phyloP scores from a whole-genome alignment of 345 rosid genomes.

The Turritis glabra region DNA sequence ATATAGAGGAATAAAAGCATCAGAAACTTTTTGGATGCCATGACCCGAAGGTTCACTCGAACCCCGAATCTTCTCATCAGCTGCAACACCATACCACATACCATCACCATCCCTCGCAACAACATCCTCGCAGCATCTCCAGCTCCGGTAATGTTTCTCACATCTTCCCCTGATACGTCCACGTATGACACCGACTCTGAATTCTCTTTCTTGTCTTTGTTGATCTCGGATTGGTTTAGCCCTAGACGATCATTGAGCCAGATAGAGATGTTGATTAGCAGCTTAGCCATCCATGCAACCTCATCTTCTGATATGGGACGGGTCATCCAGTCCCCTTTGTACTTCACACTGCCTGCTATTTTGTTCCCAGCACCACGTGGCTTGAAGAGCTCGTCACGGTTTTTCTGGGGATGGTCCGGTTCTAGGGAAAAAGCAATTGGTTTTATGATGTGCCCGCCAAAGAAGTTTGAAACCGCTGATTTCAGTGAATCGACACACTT shows the following conservation, averaged over 20 bases:
- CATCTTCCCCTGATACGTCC: conserved; percentile 45
- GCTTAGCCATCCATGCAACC: conserved; percentile 76
- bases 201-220: conserved; percentile 22
- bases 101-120: conserved; percentile 45
- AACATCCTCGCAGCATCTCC: conserved; percentile 48
- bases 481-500: conserved; percentile 62
- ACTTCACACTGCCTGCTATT: conserved; percentile 45
- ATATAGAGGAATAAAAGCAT: conserved; percentile 46
- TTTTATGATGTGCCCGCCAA: conserved; percentile 54
- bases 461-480: conserved; percentile 52
- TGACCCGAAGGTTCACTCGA: conserved; percentile 67
- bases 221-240: conserved; percentile 46
- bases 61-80: conserved; percentile 67
- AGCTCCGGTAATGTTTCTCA: conserved; percentile 43
- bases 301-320: conserved; percentile 83
- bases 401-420: conserved; percentile 43
- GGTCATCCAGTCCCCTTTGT: conserved; percentile 89
- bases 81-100: conserved; percentile 38
- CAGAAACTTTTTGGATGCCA: conserved; percentile 82
- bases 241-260: conserved; percentile 71
- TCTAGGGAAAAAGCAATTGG: conserved; percentile 53
- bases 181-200: conserved; percentile 51
- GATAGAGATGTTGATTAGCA: conserved; percentile 60
- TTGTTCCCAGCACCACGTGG: conserved; percentile 65
- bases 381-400: conserved; percentile 68